Conservation (phyloP, 805 yeast genomes). For the Vanderwaltozyma yarrowii region DNA sequence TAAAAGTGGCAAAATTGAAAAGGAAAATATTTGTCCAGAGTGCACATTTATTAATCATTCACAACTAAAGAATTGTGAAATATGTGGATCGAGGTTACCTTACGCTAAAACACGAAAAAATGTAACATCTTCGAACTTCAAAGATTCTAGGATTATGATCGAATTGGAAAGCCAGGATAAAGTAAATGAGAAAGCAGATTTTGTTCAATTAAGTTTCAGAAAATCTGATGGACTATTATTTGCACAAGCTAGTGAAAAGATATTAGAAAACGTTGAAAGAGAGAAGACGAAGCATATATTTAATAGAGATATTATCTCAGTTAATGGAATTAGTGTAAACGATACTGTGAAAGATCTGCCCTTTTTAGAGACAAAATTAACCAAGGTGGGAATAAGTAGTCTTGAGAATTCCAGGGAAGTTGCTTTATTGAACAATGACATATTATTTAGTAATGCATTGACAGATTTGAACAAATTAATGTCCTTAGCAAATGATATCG, state of each 20-base stretch:
- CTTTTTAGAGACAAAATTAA: conserved; percentile 19
- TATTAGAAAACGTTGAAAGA: conserved; percentile 46
- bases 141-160: conserved; percentile 25
- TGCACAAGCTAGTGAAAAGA: conserved; percentile 35
- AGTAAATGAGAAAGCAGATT: conserved; percentile 1
- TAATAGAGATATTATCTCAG: conserved; percentile 25
- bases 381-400: conserved; percentile 58
- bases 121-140: conserved; percentile 17
- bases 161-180: conserved; percentile 14
- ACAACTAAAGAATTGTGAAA: conserved; percentile 66
- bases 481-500: conserved; percentile 68
- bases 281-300: conserved; percentile 18
- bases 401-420: conserved; percentile 48
- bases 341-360: conserved; percentile 5
- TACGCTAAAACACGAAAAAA: conserved; percentile 4
- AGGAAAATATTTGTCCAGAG: conserved; percentile 33
- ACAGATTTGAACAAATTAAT: conserved; percentile 68
- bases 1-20: background rate
- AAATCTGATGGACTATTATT: conserved; percentile 54
- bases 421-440: conserved; percentile 47
- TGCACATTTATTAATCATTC: conserved; percentile 85
- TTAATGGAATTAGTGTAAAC: conserved; percentile 22
- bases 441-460: conserved; percentile 55
- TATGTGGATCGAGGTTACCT: conserved; percentile 61
- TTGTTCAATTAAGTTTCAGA: conserved; percentile 66